These are phyloP conservation scores for Botrytis cinerea DNA, from an alignment of 2,329 filamentous ascomycete genomes.

Conservation along the genomic window DNA sequence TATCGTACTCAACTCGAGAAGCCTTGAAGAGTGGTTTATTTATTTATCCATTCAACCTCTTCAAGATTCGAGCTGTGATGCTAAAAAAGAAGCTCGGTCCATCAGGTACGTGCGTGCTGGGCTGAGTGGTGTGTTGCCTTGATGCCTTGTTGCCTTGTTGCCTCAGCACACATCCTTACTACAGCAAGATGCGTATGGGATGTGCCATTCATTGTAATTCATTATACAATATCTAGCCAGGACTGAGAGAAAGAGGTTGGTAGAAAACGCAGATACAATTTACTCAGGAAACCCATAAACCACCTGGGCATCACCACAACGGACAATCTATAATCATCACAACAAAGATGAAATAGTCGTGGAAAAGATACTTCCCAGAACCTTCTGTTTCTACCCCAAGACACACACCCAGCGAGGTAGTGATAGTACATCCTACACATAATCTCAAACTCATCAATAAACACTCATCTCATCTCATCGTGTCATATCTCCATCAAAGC, in stretches of 20 bases:
- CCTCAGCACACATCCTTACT: neutral
- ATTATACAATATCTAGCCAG: no score
- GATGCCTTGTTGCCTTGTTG: neutral
- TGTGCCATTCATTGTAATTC: neutral
- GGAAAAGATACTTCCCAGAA: neutral
- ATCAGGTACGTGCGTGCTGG: neutral
- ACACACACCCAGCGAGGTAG: neutral
- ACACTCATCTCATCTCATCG: neutral
- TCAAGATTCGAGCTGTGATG: slow-evolving; percentile 1
- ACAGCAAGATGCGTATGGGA: neutral
- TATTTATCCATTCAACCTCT: neutral
- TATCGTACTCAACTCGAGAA: neutral
- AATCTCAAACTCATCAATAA: neutral
- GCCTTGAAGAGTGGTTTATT: neutral
- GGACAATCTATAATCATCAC: neutral
- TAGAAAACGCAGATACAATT: neutral
- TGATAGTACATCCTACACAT: neutral
- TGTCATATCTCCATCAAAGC: neutral
- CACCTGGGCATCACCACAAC: neutral
- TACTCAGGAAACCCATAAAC: neutral
- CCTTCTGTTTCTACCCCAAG: neutral
- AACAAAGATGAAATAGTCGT: neutral
- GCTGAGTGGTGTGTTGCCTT: neutral
- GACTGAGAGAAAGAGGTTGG: no score
- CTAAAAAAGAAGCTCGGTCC: slow-evolving; percentile 3